phyloP scores from a whole-genome alignment of 805 yeast genomes.

The Candida wancherniae region DNA sequence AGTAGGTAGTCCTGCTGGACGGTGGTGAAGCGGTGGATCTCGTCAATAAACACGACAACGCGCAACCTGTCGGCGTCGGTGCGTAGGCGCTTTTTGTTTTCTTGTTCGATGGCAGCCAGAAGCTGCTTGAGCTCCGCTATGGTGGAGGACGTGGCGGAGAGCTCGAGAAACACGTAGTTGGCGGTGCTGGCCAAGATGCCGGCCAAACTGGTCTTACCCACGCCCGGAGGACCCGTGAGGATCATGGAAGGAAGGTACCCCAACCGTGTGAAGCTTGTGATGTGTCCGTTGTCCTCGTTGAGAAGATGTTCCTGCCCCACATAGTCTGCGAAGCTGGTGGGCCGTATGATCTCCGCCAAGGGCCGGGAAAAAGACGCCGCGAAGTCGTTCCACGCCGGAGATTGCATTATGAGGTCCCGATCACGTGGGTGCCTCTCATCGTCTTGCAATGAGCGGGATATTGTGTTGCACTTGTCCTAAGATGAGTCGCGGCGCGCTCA shows the following conservation, averaged over 20 bases:
- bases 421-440: too few relatives aligned
- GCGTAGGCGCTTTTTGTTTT: conserved; percentile 36
- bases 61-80: conserved; percentile 11
- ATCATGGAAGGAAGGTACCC: conserved; percentile 81
- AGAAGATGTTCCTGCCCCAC: conserved; percentile 84
- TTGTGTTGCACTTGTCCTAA: too few relatives aligned
- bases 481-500: too few relatives aligned
- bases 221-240: conserved; percentile 95
- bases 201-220: conserved; percentile 88
- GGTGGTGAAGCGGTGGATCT: conserved; percentile 82
- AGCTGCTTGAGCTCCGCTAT: conserved; percentile 57
- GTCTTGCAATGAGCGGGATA: too few relatives aligned
- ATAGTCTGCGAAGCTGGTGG: conserved; percentile 59
- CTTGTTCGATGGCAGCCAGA: conserved; percentile 48
- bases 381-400: conserved; percentile 2
- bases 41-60: conserved; percentile 77
- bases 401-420: too few relatives aligned
- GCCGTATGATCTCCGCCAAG: conserved; percentile 80
- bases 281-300: conserved; percentile 50
- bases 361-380: conserved; percentile 31
- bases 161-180: conserved; percentile 61
- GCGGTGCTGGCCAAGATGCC: conserved; percentile 53
- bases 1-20: conserved; percentile 85
- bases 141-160: conserved; percentile 79
- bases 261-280: conserved; percentile 58